These are phyloP conservation scores for Juncus effusus DNA, from an alignment of 176 grass and related monocot species.

Conservation along the genomic window DNA sequence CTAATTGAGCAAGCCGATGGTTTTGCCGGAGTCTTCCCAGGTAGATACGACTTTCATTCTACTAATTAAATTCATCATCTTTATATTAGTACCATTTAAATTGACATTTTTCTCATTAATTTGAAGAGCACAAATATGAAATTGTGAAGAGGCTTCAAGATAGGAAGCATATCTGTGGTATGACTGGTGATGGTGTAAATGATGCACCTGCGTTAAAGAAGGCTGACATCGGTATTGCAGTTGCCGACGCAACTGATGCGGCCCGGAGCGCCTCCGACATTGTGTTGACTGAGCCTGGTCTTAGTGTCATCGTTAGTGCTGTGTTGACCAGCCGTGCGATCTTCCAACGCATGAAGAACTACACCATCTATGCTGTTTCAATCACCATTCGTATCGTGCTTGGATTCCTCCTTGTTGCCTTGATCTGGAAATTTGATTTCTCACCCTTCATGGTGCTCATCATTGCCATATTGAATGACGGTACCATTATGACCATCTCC, in stretches of 20 bases:
- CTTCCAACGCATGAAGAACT: slow-evolving; percentile 89
- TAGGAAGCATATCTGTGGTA: slow-evolving; percentile 77
- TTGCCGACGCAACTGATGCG: slow-evolving; percentile 78
- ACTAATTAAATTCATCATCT: background rate
- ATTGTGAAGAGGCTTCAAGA: slow-evolving; percentile 78
- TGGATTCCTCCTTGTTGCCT: slow-evolving; percentile 74
- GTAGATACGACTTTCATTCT: slow-evolving; percentile 15
- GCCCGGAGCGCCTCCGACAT: slow-evolving; percentile 81
- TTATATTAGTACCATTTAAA: slow-evolving; percentile 21
- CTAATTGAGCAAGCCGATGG: slow-evolving; percentile 85
- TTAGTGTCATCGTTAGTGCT: slow-evolving; percentile 79
- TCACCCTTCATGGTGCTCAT: slow-evolving; percentile 83
- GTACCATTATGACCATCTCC: slow-evolving; percentile 86
- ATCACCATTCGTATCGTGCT: slow-evolving; percentile 80
- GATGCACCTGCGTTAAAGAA: slow-evolving; percentile 82
- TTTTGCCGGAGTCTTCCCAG: slow-evolving; percentile 80
- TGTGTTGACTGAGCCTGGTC: slow-evolving; percentile 73
- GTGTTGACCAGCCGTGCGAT: slow-evolving; percentile 78
- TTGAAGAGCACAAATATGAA: slow-evolving; percentile 74
- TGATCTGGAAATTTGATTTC: slow-evolving; percentile 77
- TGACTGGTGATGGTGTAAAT: slow-evolving; percentile 85
- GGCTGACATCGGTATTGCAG: slow-evolving; percentile 81
- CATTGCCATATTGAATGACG: slow-evolving; percentile 76
- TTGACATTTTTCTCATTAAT: background rate
- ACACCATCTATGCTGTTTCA: slow-evolving; percentile 78